phyloP scores from a whole-genome alignment of 805 yeast genomes.

The Teunomyces lycoperdinae region DNA sequence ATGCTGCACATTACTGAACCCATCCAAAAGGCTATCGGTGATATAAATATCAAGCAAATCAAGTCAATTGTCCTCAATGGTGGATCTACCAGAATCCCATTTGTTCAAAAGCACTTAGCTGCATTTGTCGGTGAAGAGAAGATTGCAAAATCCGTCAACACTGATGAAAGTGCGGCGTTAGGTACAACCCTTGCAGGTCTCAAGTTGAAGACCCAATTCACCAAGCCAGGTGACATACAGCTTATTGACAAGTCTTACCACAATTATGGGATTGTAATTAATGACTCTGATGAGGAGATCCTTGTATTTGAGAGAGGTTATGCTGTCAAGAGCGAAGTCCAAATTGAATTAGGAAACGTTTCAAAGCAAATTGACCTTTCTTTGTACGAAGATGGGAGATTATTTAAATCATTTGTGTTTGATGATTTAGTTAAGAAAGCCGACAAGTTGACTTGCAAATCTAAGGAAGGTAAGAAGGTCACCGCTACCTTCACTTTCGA shows the following conservation, averaged over 20 bases:
- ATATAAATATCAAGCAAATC: conserved; percentile 35
- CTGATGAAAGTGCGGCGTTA: conserved; percentile 91
- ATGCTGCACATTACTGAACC: conserved; percentile 52
- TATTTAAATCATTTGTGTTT: conserved; percentile 25
- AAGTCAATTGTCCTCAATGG: conserved; percentile 79
- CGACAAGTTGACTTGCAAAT: conserved; percentile 40
- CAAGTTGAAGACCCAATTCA: conserved; percentile 58
- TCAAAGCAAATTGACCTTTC: conserved; percentile 28
- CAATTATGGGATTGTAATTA: conserved; percentile 41
- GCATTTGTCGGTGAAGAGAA: conserved; percentile 55
- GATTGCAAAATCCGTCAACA: conserved; percentile 81
- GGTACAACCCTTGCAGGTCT: conserved; percentile 89
- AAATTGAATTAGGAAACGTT: conserved; percentile 36
- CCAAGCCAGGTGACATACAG: conserved; percentile 56
- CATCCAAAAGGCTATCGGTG: conserved; percentile 47
- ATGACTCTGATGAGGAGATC: conserved; percentile 19
- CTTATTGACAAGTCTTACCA: conserved; percentile 55
- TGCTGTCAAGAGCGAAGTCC: conserved; percentile 27
- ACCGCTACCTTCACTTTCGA: conserved; percentile 46
- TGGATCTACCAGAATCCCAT: conserved; percentile 88
- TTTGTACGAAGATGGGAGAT: conserved; percentile 39
- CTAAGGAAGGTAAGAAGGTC: conserved; percentile 22
- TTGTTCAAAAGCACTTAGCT: conserved; percentile 63
- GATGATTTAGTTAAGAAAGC: conserved; percentile 24
- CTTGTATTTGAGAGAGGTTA: conserved; percentile 50